phyloP scores from a whole-genome alignment of 805 yeast species.

The Debaryomyces prosopidis region DNA sequence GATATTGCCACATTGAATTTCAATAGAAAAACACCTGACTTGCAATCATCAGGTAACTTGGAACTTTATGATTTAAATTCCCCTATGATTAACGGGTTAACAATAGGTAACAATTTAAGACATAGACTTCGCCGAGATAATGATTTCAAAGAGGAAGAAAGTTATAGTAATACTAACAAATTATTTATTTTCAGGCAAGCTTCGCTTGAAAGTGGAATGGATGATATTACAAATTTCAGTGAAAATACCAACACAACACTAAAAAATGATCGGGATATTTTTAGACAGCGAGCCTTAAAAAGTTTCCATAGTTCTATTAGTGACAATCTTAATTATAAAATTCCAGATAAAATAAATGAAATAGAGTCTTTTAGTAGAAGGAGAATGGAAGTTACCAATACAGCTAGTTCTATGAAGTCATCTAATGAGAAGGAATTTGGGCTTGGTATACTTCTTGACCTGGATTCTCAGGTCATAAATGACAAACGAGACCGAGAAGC shows the following conservation, averaged over 20 bases:
- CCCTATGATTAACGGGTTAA: slow-evolving; percentile 35
- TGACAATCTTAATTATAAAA: slow-evolving; percentile 16
- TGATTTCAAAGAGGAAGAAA: neutral
- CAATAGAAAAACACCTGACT: slow-evolving; percentile 8
- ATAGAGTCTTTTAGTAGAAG: slow-evolving; percentile 11
- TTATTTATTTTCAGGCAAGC: slow-evolving; percentile 16
- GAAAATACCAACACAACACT: slow-evolving; percentile 5
- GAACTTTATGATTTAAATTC: slow-evolving; percentile 27
- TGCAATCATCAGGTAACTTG: slow-evolving; percentile 12
- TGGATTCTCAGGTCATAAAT: neutral
- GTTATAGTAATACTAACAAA: slow-evolving; percentile 8
- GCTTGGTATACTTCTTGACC: slow-evolving; percentile 6
- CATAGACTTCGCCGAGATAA: slow-evolving; percentile 12
- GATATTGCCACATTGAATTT: neutral
- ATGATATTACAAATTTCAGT: slow-evolving; percentile 7
- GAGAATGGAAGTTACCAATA: neutral
- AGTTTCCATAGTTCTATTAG: slow-evolving; percentile 25
- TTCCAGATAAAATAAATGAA: slow-evolving; percentile 13
- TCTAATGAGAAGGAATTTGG: slow-evolving; percentile 5
- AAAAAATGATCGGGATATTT: neutral
- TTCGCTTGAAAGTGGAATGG: slow-evolving; percentile 4
- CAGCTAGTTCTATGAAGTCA: neutral
- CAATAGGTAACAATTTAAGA: slow-evolving; percentile 26
- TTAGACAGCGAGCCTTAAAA: slow-evolving; percentile 6
- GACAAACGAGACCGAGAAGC: too few relatives aligned